Base-by-base conservation (phyloP, 441 rosid genomes). In the Pelargonium australe region DNA sequence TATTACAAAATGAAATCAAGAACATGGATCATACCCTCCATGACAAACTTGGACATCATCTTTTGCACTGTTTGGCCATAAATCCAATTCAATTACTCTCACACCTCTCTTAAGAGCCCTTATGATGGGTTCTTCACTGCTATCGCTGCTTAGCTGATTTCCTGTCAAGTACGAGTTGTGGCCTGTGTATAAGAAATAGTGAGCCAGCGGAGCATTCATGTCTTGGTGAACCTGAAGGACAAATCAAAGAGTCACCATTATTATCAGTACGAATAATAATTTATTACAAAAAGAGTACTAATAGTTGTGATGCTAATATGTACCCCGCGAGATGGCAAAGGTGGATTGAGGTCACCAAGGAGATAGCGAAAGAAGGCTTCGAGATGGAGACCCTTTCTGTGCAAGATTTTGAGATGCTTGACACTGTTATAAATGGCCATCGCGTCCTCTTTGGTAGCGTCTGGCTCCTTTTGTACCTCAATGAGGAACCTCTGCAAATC, bases 141-240 rank as follows among this genome's bases (percentile, higher is more conserved):
- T 83, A 25, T 74, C 61, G 55, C 96, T 92, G 75, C 82, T 84
- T n/a, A 92, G 66, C 67, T 92, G 94, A 70, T 92, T 88, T 64
- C 98, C 93, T 0, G 95, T 88, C 73, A 90, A 80, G 87, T 87
- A 90, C 10, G 98, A 86, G 79, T 86, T 88, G 70, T 92, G 98
- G 66, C 96, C 92, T 19, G 98, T 88, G 84, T 75, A 92, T 72
- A 92, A 65, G 84, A 79, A 88, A 77, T 90, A 90, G 80, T 90
- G 96, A 0, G 98, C 80, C 73, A 92, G 67, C 16, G 95, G 94
- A 53, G 84, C 81, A 16, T 62, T 76, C 96, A 92, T 90, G 74
- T 86, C 87, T 31, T 87, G 89, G 63, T 82, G 83, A 71, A 88
- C 94, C 93, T 92, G 87, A 41, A 16, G 9, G 20, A 34, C 40